phyloP scores from a whole-genome alignment of 2,329 filamentous ascomycete genomes.

The Pseudogymnoascus sp. region DNA sequence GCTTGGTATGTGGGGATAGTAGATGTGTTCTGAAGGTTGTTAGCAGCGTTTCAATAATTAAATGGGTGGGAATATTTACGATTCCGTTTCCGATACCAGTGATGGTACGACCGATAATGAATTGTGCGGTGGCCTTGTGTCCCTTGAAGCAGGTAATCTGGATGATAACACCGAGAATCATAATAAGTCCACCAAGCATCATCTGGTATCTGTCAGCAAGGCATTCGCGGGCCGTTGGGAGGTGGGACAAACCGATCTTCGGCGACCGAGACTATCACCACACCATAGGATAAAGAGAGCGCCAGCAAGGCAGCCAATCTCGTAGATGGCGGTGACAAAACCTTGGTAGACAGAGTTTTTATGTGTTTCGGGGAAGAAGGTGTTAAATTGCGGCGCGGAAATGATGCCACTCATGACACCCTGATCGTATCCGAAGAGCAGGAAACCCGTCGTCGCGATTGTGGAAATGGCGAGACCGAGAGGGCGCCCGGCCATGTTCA shows the following conservation, averaged over 20 bases:
- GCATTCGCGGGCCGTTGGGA: slow-evolving; percentile 37
- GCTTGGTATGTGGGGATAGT: slow-evolving; percentile 58
- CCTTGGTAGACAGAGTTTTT: slow-evolving; percentile 30
- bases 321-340: slow-evolving; percentile 52
- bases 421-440: slow-evolving; percentile 84
- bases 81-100: slow-evolving; percentile 47
- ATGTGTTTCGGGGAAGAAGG: slow-evolving; percentile 72
- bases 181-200: slow-evolving; percentile 49
- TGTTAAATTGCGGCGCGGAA: slow-evolving; percentile 62
- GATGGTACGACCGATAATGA: slow-evolving; percentile 45
- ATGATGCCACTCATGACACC: slow-evolving; percentile 76
- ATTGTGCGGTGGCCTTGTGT: slow-evolving; percentile 40
- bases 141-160: slow-evolving; percentile 33
- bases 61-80: slow-evolving; percentile 15
- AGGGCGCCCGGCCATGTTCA: slow-evolving; percentile 58
- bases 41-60: not conserved
- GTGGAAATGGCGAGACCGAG: slow-evolving; percentile 64
- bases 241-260: slow-evolving; percentile 48
- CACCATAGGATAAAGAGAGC: slow-evolving; percentile 40
- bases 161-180: slow-evolving; percentile 49
- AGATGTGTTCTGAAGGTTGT: slow-evolving; percentile 32
- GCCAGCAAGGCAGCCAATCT: slow-evolving; percentile 47
- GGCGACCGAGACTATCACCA: slow-evolving; percentile 50
- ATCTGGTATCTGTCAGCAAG: slow-evolving; percentile 31
- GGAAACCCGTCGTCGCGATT: slow-evolving; percentile 70